Base-by-base conservation (phyloP, 352 stramenopile genomes). In the Saprolegnia parasitica region DNA sequence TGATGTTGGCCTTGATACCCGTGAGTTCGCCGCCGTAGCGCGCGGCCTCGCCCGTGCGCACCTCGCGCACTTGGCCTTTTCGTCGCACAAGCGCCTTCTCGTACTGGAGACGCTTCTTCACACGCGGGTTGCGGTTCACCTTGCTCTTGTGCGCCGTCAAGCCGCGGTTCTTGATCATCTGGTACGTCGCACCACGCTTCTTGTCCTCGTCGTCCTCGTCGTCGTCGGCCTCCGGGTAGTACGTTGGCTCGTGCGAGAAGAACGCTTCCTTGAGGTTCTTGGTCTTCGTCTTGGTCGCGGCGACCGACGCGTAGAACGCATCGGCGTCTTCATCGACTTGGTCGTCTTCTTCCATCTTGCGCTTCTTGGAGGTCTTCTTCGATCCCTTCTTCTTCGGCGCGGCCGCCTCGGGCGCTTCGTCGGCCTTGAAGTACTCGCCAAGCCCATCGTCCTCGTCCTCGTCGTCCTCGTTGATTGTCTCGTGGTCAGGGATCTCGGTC, bases 91-190 rank as follows among this genome's bases (percentile, higher is more conserved):
- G 76, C n/a, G 96, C 96, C 82, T 99, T 98, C 67, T 93, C 86
- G 83, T 98, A 99, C 77, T 98, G 91, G 75, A 98, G 77, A 64
- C 97, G 85, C 77, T 99, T 99, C 89, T 99, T 99, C 61, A 99
- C 91, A 72, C 97, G 92, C 58, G 97, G 97, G 77, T 99, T 99
- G 50, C 97, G 88, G 80, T 99, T 99, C 65, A 98, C 81, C 77
- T 99, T 99, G 79, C 86, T 96, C 80, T 98, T 98, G 86, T 99
- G 96, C 29, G 97, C 84, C 71, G 98, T 98, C 63, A 99, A 83
- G 10, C 97, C 97, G 73, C 96, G 90, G 80, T 99, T 99, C 79
- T 98, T 98, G 72, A 99, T 92, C 62, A 99, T 99, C 68, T 96
- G 83, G 71, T 96, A 94, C 60, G 87, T 90, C 49, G 96, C 96